Evolutionary conservation across 1,284 basidiomycete genomes (phyloP).

Genomic region (Neonothopanus nambi): DNA sequence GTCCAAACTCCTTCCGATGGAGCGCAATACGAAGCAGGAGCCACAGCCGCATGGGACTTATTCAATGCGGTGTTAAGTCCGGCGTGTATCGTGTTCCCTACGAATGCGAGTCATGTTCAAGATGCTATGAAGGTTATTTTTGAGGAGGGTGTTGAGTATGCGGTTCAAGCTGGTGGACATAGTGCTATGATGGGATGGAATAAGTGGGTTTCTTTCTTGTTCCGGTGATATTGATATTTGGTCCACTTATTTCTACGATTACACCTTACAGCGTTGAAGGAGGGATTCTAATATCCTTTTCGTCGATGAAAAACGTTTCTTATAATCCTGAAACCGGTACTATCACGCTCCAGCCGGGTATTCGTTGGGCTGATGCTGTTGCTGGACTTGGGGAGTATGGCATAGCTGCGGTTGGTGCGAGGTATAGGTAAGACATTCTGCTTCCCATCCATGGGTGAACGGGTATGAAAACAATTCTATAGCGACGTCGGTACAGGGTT

Average conservation of each 20-base stretch:
- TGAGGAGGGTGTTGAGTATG: slow-evolving; percentile 31
- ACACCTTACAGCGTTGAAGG: slow-evolving; percentile 26
- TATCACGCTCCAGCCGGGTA: slow-evolving; percentile 37
- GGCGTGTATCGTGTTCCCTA: slow-evolving; percentile 35
- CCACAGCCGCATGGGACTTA: slow-evolving; percentile 28
- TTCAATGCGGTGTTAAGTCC: slow-evolving; percentile 32
- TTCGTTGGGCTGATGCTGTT: slow-evolving; percentile 38
- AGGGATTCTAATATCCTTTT: slow-evolving; percentile 38
- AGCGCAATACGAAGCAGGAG: not conserved
- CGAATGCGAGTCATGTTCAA: slow-evolving; percentile 29
- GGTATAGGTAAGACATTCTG: slow-evolving; percentile 35
- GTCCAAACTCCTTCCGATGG: slow-evolving; percentile 1
- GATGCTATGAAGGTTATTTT: slow-evolving; percentile 36
- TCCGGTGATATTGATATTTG: not conserved
- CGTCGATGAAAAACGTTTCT: slow-evolving; percentile 34
- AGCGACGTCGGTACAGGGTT: slow-evolving; percentile 42
- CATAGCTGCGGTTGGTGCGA: slow-evolving; percentile 36
- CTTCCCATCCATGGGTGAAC: too few relatives aligned
- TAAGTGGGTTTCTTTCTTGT: slow-evolving; percentile 29
- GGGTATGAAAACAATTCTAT: too few relatives aligned
- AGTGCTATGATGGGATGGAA: slow-evolving; percentile 42
- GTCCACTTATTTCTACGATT: not conserved
- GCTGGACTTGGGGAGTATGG: slow-evolving; percentile 32
- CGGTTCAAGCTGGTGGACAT: slow-evolving; percentile 40
- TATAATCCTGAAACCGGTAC: slow-evolving; percentile 33